Evolutionary conservation across 257 asterid genomes (phyloP).

Genomic region (Solanum sparsipilum): DNA sequence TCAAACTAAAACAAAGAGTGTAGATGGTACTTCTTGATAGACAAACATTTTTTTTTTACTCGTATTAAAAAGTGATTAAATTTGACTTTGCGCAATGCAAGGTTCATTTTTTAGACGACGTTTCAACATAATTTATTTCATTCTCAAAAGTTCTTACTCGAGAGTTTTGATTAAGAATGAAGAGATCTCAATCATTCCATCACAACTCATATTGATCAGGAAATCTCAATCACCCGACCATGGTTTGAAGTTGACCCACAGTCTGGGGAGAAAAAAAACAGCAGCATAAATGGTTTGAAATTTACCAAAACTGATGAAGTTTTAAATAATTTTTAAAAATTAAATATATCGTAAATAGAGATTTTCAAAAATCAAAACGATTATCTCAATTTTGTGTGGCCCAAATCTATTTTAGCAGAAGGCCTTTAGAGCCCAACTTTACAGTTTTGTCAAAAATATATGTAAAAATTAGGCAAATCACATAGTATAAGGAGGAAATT

Average conservation of each 20-base stretch:
- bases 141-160: rapidly evolving
- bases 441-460: not conserved
- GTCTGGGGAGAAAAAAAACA: not conserved
- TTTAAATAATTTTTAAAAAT: not conserved
- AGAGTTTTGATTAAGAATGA: not conserved
- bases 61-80: too few species aligned
- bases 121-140: rapidly evolving
- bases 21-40: not conserved
- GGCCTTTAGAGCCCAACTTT: not conserved
- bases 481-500: too few species aligned
- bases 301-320: not conserved
- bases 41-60: too few species aligned
- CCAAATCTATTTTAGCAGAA: not conserved
- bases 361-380: not conserved
- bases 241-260: not conserved
- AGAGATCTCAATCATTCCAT: not conserved
- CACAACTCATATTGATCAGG: not conserved
- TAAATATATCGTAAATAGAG: not conserved
- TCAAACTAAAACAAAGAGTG: not conserved
- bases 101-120: not conserved
- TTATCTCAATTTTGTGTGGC: not conserved
- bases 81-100: rapidly evolving
- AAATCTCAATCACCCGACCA: not conserved
- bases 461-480: too few species aligned
- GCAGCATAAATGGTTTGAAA: not conserved